These are phyloP conservation scores for Lineolata rhizophorae DNA, from an alignment of 495 filamentous ascomycete species.

Conservation along the genomic window DNA sequence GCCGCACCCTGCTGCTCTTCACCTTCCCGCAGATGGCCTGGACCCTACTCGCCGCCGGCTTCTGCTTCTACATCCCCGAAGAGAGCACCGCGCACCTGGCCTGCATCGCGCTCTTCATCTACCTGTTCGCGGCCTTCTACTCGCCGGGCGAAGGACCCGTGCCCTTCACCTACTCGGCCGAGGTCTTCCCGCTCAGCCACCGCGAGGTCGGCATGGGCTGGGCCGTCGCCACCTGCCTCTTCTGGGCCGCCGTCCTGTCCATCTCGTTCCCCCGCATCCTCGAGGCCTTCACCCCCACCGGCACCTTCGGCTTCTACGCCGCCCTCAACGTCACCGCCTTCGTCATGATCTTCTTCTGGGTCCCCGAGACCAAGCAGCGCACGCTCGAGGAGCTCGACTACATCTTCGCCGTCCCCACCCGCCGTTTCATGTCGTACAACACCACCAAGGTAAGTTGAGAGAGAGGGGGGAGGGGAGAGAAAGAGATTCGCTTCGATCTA, in stretches of 20 bases:
- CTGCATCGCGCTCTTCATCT: conserved; percentile 26
- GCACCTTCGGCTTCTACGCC: conserved; percentile 35
- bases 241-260: conserved; percentile 14
- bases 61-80: conserved; percentile 10
- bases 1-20: conserved; percentile 9
- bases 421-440: conserved; percentile 19
- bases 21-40: conserved; percentile 19
- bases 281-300: conserved; percentile 10
- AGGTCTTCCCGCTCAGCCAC: conserved; percentile 18
- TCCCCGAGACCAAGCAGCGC: conserved; percentile 61
- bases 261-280: conserved; percentile 15
- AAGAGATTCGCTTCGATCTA: too few species aligned
- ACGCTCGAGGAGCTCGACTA: conserved; percentile 39
- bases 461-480: too few species aligned
- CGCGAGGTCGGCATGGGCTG: conserved; percentile 16
- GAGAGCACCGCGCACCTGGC: conserved; percentile 15
- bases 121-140: conserved; percentile 14
- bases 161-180: conserved; percentile 18
- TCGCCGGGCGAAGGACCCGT: too few species aligned
- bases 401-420: conserved; percentile 15
- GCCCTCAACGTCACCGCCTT: conserved; percentile 47
- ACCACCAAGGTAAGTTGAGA: too few species aligned
- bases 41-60: conserved; percentile 16
- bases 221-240: conserved; percentile 17
- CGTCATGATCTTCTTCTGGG: conserved; percentile 47